These are phyloP conservation scores for Acmispon strigosus DNA, from an alignment of 306 rosid species.

Conservation along the genomic window DNA sequence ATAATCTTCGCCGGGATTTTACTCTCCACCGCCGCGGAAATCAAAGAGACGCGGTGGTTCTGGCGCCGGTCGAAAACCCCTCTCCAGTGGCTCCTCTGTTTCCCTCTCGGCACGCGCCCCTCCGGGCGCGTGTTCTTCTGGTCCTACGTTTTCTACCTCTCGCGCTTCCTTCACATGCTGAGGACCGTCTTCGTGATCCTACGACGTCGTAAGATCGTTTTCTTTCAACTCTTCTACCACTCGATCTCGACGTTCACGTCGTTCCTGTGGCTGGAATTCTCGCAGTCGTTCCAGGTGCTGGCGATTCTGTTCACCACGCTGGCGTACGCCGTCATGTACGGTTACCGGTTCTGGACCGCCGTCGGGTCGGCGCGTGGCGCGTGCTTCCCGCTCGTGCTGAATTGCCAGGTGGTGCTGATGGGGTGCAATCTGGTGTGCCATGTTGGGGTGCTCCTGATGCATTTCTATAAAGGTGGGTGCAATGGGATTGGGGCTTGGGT, in stretches of 20 bases:
- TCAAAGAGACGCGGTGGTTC: conserved; percentile 90
- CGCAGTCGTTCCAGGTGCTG: conserved; percentile 77
- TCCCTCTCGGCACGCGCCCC: conserved; percentile 82
- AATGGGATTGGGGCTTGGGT: conserved; percentile 86
- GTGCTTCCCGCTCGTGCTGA: conserved; percentile 51
- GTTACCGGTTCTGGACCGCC: conserved; percentile 66
- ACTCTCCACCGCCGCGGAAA: conserved; percentile 70
- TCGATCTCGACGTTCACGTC: conserved; percentile 55
- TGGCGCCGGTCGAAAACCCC: conserved; percentile 88
- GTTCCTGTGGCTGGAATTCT: conserved; percentile 78
- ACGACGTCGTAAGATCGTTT: conserved; percentile 42
- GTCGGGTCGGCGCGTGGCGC: conserved; percentile 47
- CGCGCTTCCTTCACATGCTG: conserved; percentile 74
- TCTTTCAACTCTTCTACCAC: conserved; percentile 66
- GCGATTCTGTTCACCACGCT: conserved; percentile 67
- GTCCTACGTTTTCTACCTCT: conserved; percentile 70
- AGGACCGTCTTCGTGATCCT: conserved; percentile 48
- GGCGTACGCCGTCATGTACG: conserved; percentile 52
- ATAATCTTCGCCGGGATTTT: conserved; percentile 62
- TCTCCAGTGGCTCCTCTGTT: conserved; percentile 86
- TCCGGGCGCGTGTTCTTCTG: conserved; percentile 97
- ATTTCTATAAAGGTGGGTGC: conserved; percentile 66
- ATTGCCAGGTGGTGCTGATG: conserved; percentile 52
- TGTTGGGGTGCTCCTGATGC: conserved; percentile 61
- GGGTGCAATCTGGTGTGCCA: conserved; percentile 68